Evolutionary conservation across 176 grass and related monocot genomes (phyloP).

Genomic region (Leersia perrieri): DNA sequence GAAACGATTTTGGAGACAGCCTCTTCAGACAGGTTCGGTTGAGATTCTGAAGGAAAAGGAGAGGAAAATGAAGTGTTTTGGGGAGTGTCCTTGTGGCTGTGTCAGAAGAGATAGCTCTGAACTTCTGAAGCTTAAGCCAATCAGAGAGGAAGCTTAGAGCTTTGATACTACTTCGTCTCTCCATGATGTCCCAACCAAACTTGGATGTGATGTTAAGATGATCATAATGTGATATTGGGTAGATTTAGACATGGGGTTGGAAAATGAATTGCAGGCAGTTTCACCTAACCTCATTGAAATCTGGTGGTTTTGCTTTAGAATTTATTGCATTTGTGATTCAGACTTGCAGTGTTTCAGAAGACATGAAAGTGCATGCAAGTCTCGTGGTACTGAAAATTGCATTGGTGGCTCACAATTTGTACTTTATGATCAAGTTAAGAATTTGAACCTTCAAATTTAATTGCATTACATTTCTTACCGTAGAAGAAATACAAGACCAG

Average conservation of each 20-base stretch:
- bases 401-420: slow-evolving; percentile 8
- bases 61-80: neutral
- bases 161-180: neutral
- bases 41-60: slow-evolving; percentile 1
- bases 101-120: neutral
- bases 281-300: neutral
- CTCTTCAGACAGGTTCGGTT: neutral
- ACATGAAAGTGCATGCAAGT: neutral
- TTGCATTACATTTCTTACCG: neutral
- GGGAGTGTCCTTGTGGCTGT: neutral
- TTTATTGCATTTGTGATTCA: neutral
- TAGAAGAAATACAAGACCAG: neutral
- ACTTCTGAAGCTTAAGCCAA: neutral
- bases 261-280: neutral
- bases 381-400: neutral
- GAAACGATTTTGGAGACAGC: neutral
- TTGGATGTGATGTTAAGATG: neutral
- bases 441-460: neutral
- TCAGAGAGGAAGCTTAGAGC: neutral
- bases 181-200: neutral
- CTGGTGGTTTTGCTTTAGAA: neutral
- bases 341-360: neutral
- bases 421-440: neutral
- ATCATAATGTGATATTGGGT: neutral
- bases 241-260: neutral